Base-by-base conservation (phyloP, 2,329 filamentous ascomycete species). In the Rosellinia necatrix region DNA sequence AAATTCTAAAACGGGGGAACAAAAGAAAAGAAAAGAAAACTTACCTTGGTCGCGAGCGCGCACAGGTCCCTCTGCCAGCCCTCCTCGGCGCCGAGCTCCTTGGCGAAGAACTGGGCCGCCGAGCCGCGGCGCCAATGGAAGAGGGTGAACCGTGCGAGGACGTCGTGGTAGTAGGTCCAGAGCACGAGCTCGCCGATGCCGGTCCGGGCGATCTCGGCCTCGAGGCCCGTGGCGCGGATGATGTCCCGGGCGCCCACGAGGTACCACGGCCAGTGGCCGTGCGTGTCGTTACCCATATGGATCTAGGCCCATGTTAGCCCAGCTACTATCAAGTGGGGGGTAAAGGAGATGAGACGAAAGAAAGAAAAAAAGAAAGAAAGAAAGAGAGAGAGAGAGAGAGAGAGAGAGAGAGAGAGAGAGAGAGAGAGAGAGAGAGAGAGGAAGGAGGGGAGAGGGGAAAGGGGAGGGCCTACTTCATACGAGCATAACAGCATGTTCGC, bases 401-500 rank as follows among this genome's bases (percentile, higher is more conserved):
- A n/a, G n/a, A n/a, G n/a, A n/a, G n/a, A n/a, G n/a, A n/a, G n/a
- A n/a, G n/a, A n/a, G n/a, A n/a, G n/a, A n/a, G n/a, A n/a, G n/a
- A n/a, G n/a, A n/a, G n/a, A n/a, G n/a, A n/a, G n/a, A n/a, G n/a
- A n/a, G n/a, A n/a, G n/a, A n/a, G n/a, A n/a, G n/a, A n/a, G n/a
- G n/a, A n/a, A n/a, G n/a, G n/a, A n/a, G n/a, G n/a, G n/a, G n/a
- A n/a, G n/a, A n/a, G n/a, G n/a, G n/a, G n/a, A n/a, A n/a, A n/a
- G n/a, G n/a, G n/a, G n/a, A n/a, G n/a, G 8, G 5, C 21, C 8
- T 51, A 55, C 58, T 24, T 58, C 58, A 27, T 54, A 58, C 6
- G 49, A 58, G 32, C 58, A 60, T 7, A 60, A 38, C 1, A 60
- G 22, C 58, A 60, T 60, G 27, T 53, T 53, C 4, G 54, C 34